Evolutionary conservation across 371 early-diverging fungal genomes (phyloP).

Genomic region (Blyttiomyces sp.): DNA sequence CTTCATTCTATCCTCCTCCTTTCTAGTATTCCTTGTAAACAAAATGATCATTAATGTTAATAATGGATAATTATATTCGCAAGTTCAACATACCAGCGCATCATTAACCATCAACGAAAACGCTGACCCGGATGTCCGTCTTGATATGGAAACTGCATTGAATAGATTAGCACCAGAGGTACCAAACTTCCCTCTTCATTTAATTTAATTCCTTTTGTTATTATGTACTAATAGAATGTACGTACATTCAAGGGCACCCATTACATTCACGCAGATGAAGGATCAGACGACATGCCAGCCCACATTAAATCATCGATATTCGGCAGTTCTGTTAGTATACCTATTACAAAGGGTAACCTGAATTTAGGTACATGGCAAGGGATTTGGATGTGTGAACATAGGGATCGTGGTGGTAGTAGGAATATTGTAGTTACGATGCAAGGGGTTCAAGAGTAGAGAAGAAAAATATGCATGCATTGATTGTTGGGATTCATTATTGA

Average conservation of each 20-base stretch:
- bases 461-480: too few species aligned
- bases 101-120: slow-evolving; percentile 88
- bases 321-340: slow-evolving; percentile 84
- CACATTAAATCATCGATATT: slow-evolving; percentile 83
- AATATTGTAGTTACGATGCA: slow-evolving; percentile 70
- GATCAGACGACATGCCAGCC: slow-evolving; percentile 39
- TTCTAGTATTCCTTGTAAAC: neutral
- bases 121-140: slow-evolving; percentile 30
- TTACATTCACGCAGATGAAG: slow-evolving; percentile 26
- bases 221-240: neutral
- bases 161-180: slow-evolving; percentile 77
- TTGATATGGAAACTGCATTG: slow-evolving; percentile 79
- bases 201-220: neutral
- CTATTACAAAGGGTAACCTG: slow-evolving; percentile 74
- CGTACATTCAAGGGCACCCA: neutral
- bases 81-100: slow-evolving; percentile 88
- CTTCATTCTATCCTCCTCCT: neutral
- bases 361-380: slow-evolving; percentile 65
- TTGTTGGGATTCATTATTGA: too few species aligned
- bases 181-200: neutral
- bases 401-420: slow-evolving; percentile 61
- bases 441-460: slow-evolving; percentile 39
- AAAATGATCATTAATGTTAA: neutral
- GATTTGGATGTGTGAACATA: slow-evolving; percentile 61
- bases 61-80: neutral